Base-by-base conservation (phyloP, 495 filamentous ascomycete species). In the Penicillium simplicissimum region DNA sequence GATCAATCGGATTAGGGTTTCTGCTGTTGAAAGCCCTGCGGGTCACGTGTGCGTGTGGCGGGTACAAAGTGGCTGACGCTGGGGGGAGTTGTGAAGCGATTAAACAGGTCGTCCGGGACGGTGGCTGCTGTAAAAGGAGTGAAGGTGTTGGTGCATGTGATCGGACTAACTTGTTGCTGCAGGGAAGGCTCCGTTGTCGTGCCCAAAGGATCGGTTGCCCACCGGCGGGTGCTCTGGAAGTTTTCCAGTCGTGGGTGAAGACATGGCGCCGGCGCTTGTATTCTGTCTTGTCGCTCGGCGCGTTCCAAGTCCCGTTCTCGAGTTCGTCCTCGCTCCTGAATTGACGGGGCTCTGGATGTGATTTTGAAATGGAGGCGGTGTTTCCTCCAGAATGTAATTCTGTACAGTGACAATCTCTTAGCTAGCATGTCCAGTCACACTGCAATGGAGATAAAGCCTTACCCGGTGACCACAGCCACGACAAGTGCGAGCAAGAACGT, bases 1-100 rank as follows among this genome's bases (percentile, higher is more conserved):
- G 72, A 72, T 74, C 67, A 69, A 72, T 74, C 67, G 59, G 63
- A 57, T 72, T 75, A 75, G 73, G 73, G 73, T 66, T 71, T 67
- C 11, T 36, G 48, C 55, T 48, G 37, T 19, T 19, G 17, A 19
- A 63, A 69, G 64, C 69, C 69, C 67, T 71, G 62, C 8, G 31
- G 37, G 54, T 71, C 69, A 71, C 55, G 45, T 63, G 66, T 13
- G 4, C 19, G 8, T 0, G 51, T 55, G 49, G 31, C 31, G 52
- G 45, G 51, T 8, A 51, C 38, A 17, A 42, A 51, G 54, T 47
- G 40, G 53, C 54, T 58, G 48, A 55, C 33, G 7, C n/a, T 54
- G 11, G 13, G 48, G 5, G 62, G 58, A 2, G 57, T 48, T 33
- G 53, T 34, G 13, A 28, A n/a, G 11, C 57, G 52, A 8, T 55